Evolutionary conservation across 768 basidiomycete genomes (phyloP), one percentile per base, ranked within the genome.

Genomic region (Tulasnella calospora): DNA sequence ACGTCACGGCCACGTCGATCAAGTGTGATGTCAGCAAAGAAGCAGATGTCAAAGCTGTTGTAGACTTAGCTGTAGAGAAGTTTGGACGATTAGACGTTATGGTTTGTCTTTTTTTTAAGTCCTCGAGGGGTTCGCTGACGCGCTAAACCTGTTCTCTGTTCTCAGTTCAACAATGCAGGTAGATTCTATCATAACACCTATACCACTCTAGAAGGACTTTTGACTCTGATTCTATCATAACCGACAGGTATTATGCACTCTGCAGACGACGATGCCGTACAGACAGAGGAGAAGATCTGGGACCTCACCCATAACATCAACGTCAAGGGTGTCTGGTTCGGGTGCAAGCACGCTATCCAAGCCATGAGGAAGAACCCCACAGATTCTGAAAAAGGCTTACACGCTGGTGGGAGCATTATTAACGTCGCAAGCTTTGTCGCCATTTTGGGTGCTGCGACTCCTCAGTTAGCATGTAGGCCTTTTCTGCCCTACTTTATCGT

Each of bases 321-420:
- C 84, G 90, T 97, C 83, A 99, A 99, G 86, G 98, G 98, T 74
- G 98, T 99, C 79, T 99, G 97, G 98, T 99, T 92, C 92, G 98
- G 98, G 41, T 96, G 93, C 88, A 99, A 98, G 85, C 92, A 99
- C 82, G 98, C 97, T 7, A 96, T 99, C 83, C 87, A 92, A 74
- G 98, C 98, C 47, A 99, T 99, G 97, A 91, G 94, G 79, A 85
- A 94, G 80, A 99, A 99, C 85, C 89, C 94, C 15, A 89, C 89
- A 70, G 96, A 98, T 78, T 88, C 89, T 79, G 86, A 89, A 79
- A 94, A 92, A 84, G 93, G 94, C 4, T 89, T 99, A 17, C 91
- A 89, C 82, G 86, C 87, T 15, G 87, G 87, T 46, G 94, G 94
- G 78, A 95, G 94, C 82, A 96, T 99, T 86, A 98, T 99, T 86